Evolutionary conservation across 768 basidiomycete genomes (phyloP).

Genomic region (Coprinopsis sp.): DNA sequence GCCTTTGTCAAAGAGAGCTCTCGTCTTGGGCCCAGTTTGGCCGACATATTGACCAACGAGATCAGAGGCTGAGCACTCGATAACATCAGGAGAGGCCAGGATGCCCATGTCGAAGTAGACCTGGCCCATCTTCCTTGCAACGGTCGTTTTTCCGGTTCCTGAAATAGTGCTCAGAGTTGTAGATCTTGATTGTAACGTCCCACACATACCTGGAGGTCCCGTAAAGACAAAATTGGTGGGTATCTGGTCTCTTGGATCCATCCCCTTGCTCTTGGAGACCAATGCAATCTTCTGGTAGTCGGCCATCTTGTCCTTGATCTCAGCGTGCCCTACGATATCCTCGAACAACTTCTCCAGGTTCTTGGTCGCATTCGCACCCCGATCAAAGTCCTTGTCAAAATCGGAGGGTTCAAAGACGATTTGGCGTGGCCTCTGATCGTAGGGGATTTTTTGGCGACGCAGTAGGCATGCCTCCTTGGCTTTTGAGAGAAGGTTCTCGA

Average conservation of each 20-base stretch:
- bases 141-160: constrained; percentile 62
- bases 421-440: constrained; percentile 24
- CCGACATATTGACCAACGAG: constrained; percentile 67
- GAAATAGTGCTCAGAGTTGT: constrained; percentile 11
- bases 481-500: constrained; percentile 52
- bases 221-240: constrained; percentile 72
- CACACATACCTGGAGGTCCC: constrained; percentile 57
- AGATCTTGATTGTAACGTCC: background rate
- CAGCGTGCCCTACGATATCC: constrained; percentile 58
- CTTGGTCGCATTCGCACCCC: constrained; percentile 38
- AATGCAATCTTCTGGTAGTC: constrained; percentile 48
- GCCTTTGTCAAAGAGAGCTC: constrained; percentile 55
- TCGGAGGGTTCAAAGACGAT: constrained; percentile 55
- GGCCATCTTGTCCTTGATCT: constrained; percentile 45
- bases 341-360: constrained; percentile 57
- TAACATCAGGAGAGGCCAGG: constrained; percentile 40
- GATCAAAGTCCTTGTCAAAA: constrained; percentile 60
- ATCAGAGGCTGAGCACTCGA: constrained; percentile 67
- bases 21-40: constrained; percentile 67
- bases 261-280: constrained; percentile 34
- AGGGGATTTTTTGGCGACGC: constrained; percentile 26
- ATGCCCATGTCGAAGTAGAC: constrained; percentile 60
- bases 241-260: constrained; percentile 46
- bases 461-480: constrained; percentile 47
- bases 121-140: constrained; percentile 53